Evolutionary conservation across 306 rosid species (phyloP).

Genomic region (Gleditsia sinensis): DNA sequence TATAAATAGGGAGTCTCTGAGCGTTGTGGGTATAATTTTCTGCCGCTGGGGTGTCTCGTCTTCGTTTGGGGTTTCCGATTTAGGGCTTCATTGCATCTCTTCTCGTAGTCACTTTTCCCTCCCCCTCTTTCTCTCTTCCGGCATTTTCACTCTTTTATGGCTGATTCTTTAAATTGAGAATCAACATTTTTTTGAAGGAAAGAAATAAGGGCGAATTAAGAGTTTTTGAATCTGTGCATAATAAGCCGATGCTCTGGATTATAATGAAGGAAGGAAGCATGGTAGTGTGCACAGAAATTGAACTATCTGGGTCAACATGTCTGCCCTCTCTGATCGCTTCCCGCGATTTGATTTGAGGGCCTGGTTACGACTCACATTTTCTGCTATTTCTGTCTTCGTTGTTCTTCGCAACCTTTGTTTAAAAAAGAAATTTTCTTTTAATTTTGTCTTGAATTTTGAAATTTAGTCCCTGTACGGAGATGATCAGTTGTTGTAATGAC

Average conservation of each 20-base stretch:
- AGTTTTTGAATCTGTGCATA: constrained; percentile 57
- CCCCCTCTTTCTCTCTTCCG: too few species aligned
- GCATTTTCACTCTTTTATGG: too few species aligned
- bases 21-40: accelerated
- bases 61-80: too few species aligned
- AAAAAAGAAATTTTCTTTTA: too few species aligned
- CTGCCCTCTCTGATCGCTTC: constrained; percentile 72
- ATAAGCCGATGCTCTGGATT: constrained; percentile 99
- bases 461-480: too few species aligned
- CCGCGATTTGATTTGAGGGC: constrained; percentile 74
- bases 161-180: background rate
- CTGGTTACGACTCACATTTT: constrained; percentile 82
- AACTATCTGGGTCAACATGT: constrained; percentile 67
- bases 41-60: background rate
- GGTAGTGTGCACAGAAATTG: constrained; percentile 83
- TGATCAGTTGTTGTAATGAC: too few species aligned
- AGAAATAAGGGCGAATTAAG: background rate
- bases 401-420: background rate
- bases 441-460: too few species aligned
- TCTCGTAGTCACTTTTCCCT: background rate
- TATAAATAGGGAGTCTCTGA: background rate
- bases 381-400: too few species aligned
- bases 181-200: accelerated
- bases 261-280: constrained; percentile 71
- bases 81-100: background rate